Evolutionary conservation across 1,284 basidiomycete genomes (phyloP).

Genomic region (Cutaneotrichosporon sp.): DNA sequence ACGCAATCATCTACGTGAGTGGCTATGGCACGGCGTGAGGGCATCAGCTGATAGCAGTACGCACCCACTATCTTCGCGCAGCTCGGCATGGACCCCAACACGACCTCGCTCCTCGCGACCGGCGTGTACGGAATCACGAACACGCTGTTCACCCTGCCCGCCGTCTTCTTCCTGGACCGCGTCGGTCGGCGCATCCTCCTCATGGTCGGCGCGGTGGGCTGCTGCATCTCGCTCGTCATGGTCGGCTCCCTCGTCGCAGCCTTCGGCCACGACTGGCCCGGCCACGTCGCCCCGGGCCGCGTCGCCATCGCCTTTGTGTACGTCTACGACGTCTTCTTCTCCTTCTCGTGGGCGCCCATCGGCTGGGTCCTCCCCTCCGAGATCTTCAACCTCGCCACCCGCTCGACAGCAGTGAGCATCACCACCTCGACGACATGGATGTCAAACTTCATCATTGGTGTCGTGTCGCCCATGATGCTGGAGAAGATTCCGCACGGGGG

Average conservation of each 20-base stretch:
- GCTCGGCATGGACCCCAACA: constrained; percentile 35
- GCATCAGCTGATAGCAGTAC: constrained; percentile 7
- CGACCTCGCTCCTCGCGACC: constrained; percentile 40
- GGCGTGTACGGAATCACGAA: constrained; percentile 48
- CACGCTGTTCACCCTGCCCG: constrained; percentile 43
- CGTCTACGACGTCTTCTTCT: constrained; percentile 34
- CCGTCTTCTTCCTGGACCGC: constrained; percentile 43
- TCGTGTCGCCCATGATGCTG: constrained; percentile 27
- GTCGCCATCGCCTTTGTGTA: constrained; percentile 24
- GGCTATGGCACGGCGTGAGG: too few species aligned
- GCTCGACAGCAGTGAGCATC: constrained; percentile 21
- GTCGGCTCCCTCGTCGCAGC: constrained; percentile 57
- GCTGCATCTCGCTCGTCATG: constrained; percentile 58
- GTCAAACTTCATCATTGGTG: constrained; percentile 28
- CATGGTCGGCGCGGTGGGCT: constrained; percentile 26
- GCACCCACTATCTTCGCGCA: constrained; percentile 35
- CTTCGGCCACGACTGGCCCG: constrained; percentile 21
- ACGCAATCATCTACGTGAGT: constrained; percentile 19
- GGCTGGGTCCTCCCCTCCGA: constrained; percentile 31
- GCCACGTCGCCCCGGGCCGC: constrained; percentile 29
- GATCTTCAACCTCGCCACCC: constrained; percentile 28
- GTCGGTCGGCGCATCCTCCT: constrained; percentile 43
- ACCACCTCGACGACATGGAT: constrained; percentile 28
- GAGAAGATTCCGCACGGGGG: constrained; percentile 22
- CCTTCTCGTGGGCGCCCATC: constrained; percentile 29